These are phyloP conservation scores for Leucaena leucocephala DNA, from an alignment of 306 rosid species.

Conservation along the genomic window DNA sequence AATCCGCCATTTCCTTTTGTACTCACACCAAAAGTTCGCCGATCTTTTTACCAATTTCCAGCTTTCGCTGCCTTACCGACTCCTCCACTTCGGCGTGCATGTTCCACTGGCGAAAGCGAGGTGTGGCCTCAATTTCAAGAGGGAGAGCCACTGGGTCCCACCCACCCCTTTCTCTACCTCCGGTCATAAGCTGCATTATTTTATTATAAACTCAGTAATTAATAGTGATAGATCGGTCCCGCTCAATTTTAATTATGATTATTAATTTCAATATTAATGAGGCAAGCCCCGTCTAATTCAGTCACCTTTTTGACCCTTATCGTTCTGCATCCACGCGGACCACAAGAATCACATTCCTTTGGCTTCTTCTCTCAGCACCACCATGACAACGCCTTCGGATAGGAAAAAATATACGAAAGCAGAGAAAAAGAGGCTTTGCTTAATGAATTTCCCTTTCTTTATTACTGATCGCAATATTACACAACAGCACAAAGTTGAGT, in stretches of 20 bases:
- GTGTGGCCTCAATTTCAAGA: not conserved
- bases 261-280: not conserved
- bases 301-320: not conserved
- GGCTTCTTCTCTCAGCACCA: not conserved
- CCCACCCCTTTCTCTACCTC: not conserved
- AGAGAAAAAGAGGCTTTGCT: not conserved
- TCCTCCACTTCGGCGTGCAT: not conserved
- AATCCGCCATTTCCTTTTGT: slow-evolving; percentile 65
- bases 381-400: not conserved
- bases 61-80: not conserved
- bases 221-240: not conserved
- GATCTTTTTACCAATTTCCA: not conserved
- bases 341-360: not conserved
- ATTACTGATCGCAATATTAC: not conserved
- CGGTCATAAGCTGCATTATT: no score
- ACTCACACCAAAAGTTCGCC: not conserved
- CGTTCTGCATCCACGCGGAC: not conserved
- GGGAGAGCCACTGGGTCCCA: not conserved
- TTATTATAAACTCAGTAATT: not conserved
- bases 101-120: not conserved
- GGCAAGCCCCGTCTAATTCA: not conserved
- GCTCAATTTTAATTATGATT: not conserved
- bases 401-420: not conserved
- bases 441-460: not conserved
- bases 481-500: not conserved